Base-by-base conservation (phyloP, 768 basidiomycete genomes). In the Filobasidium floriforme region DNA sequence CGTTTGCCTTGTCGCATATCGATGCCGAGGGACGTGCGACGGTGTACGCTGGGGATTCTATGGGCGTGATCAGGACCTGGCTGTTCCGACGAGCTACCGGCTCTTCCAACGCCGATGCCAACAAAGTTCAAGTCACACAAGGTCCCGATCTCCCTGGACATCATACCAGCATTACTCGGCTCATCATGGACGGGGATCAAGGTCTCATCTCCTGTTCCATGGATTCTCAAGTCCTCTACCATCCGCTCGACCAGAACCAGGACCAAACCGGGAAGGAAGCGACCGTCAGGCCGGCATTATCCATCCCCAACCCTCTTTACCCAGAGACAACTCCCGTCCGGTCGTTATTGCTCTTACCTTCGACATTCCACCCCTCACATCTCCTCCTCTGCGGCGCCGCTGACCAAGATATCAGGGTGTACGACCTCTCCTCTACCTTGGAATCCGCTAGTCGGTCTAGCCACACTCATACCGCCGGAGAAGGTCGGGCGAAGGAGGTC, bases 11-110 rank as follows among this genome's bases (percentile, higher is more conserved):
- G 15, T 66, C 75, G 73, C 12, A 79, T 81, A 22, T 83, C 80
- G 43, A 66, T 51, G 32, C 62, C 63, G 62, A 44, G 32, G 63
- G 70, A 49, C 41, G 68, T 57, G 43, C 68, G 0, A 79, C 83
- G 29, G 78, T 98, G 5, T 89, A 87, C 75, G 90, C 91, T 0
- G 90, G 85, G 7, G 94, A 98, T 77, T 93, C 90, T 2, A 89
- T 98, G 87, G 96, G 94, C 1, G 76, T 88, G 10, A 86, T 97
- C 75, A 89, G 87, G 67, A 79, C 86, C 32, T 99, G 93, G 93
- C 79, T 83, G 28, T 73, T 94, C 60, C 78, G 79, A 55, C 78
- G 74, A 62, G 78, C 54, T 79, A 80, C 70, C 80, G 80, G 5
- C 73, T 85, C 62, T 81, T 51, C 24, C 5, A 80, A 71, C 81